phyloP scores from a whole-genome alignment of 2,329 filamentous ascomycete species.

The Hyphodiscus sp. region DNA sequence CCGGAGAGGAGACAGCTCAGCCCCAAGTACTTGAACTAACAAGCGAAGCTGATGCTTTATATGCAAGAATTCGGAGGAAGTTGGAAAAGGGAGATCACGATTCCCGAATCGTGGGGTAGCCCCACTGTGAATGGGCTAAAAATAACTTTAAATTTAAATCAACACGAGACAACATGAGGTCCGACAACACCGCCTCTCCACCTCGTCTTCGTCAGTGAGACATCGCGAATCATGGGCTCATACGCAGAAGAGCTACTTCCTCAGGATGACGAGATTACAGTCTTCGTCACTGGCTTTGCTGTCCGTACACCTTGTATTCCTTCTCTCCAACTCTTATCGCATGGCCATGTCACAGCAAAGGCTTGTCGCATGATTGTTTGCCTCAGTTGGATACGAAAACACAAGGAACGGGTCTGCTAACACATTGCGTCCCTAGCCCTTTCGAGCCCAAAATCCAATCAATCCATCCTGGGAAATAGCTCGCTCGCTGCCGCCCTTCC shows the following conservation, averaged over 20 bases:
- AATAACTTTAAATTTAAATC: not conserved
- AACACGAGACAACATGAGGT: not conserved
- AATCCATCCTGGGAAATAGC: conserved; percentile 83
- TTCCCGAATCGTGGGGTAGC: not conserved
- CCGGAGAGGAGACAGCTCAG: too few relatives aligned
- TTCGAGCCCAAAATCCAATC: conserved; percentile 61
- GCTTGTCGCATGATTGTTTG: not conserved
- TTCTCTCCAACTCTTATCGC: not conserved
- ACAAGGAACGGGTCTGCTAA: not conserved
- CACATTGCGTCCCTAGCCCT: conserved; percentile 49
- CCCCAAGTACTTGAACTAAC: not conserved
- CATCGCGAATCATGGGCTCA: conserved; percentile 15
- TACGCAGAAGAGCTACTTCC: not conserved
- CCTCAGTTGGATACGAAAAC: not conserved
- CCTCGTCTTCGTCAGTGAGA: not conserved
- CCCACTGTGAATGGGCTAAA: not conserved
- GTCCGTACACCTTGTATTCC: conserved; percentile 35
- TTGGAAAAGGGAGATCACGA: not conserved
- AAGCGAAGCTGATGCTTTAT: not conserved
- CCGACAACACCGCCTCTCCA: not conserved
- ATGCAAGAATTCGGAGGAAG: not conserved
- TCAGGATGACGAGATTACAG: conserved; percentile 43
- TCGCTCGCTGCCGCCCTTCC: conserved; percentile 55
- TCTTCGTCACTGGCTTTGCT: conserved; percentile 56
- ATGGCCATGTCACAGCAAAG: not conserved